Percentiles rank a stretch among this genome's conserved stretches.
phyloP scores from a whole-genome alignment of 495 filamentous ascomycete species.

The Haplographium delicatum region DNA sequence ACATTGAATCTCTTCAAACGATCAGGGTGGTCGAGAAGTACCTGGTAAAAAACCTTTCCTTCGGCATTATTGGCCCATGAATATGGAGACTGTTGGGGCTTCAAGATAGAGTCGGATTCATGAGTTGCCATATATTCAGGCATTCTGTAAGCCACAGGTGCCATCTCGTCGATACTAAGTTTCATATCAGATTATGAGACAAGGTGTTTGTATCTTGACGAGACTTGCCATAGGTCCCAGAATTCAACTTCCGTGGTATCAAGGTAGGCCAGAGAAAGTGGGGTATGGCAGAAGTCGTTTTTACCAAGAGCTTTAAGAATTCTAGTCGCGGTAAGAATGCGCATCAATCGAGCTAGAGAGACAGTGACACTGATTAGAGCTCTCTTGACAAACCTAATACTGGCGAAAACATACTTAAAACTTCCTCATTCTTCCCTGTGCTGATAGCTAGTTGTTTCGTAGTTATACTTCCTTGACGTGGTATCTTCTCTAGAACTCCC shows the following conservation, averaged over 20 bases:
- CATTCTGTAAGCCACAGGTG: slow-evolving; percentile 14
- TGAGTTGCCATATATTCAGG: slow-evolving; percentile 19
- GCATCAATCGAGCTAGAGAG: slow-evolving; percentile 22
- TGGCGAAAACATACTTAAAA: slow-evolving; percentile 16
- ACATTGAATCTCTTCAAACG: slow-evolving; percentile 21
- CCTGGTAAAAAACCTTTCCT: slow-evolving; percentile 23
- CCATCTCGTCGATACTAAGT: slow-evolving; percentile 23
- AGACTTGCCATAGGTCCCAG: slow-evolving; percentile 8
- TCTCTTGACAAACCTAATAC: too few relatives aligned
- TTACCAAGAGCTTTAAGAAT: slow-evolving; percentile 19
- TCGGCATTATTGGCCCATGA: slow-evolving; percentile 20
- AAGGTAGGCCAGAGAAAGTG: slow-evolving; percentile 23
- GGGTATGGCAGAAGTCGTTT: slow-evolving; percentile 22
- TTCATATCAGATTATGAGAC: neutral
- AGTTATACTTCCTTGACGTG: slow-evolving; percentile 17
- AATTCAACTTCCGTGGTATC: slow-evolving; percentile 26
- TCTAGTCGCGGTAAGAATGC: slow-evolving; percentile 20
- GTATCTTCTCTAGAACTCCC: slow-evolving; percentile 20
- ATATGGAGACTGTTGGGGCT: slow-evolving; percentile 18
- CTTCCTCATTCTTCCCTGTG: slow-evolving; percentile 15
- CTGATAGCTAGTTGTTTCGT: slow-evolving; percentile 20
- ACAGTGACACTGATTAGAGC: too few relatives aligned
- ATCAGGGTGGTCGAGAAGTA: slow-evolving; percentile 16
- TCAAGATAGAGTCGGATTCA: slow-evolving; percentile 16
- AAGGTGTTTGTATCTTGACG: neutral